A percentile compares a stretch with the other conserved stretches of the same genome.
phyloP scores from a whole-genome alignment of 2,329 filamentous ascomycete species.

The Fonsecaea pugnacius region DNA sequence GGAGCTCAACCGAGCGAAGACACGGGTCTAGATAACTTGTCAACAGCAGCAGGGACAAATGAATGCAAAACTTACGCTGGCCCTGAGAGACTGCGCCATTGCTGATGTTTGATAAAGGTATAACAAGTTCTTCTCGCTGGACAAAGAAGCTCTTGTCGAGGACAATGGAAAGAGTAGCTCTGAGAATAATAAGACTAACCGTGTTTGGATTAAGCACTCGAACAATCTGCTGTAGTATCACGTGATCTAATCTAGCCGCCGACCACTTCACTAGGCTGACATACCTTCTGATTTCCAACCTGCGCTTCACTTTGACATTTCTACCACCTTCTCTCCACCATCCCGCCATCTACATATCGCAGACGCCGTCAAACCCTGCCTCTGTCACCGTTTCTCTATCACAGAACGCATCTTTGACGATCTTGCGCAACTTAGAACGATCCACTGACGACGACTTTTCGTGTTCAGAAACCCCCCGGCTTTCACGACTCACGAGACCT shows the following conservation, averaged over 20 bases:
- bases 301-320: constrained; percentile 15
- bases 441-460: constrained; percentile 47
- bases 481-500: constrained; percentile 60
- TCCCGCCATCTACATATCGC: constrained; percentile 28
- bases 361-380: constrained; percentile 23
- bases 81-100: constrained; percentile 64
- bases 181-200: background rate
- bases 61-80: constrained; percentile 55
- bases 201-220: background rate
- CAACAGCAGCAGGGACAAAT: constrained; percentile 25
- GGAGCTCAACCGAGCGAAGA: constrained; percentile 60
- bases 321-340: constrained; percentile 24
- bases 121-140: constrained; percentile 11
- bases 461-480: constrained; percentile 38
- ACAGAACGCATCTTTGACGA: constrained; percentile 8
- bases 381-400: constrained; percentile 18
- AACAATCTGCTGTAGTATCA: background rate
- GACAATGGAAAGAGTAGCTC: constrained; percentile 1
- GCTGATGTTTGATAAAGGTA: constrained; percentile 16
- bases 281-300: constrained; percentile 4
- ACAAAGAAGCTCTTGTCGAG: constrained; percentile 5
- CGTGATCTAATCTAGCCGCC: background rate
- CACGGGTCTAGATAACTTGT: constrained; percentile 58
- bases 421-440: constrained; percentile 31
- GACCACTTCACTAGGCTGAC: background rate